Evolutionary conservation across 2,329 filamentous ascomycete genomes (phyloP), one percentile per base, ranked within the genome.

Genomic region (Aspergillus carbonarius): DNA sequence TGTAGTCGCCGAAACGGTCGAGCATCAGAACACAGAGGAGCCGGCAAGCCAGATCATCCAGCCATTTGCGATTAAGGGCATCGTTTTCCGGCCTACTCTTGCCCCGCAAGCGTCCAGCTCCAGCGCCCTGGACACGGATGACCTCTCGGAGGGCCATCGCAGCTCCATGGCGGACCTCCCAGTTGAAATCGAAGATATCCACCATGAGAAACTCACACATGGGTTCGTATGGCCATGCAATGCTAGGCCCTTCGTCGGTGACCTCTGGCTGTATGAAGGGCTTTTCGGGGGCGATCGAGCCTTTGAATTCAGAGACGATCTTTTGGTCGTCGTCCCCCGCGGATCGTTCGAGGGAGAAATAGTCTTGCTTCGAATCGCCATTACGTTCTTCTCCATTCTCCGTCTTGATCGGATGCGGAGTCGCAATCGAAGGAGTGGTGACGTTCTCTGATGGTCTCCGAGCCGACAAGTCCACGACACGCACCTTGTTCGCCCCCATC

Each of bases 1-100:
- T 95, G 78, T 97, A 99, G 72, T 99, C 95, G 57, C 93, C 96
- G 71, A 99, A 99, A 54, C 93, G 88, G 77, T 99, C 95, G 15
- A 99, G 86, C 88, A 99, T 97, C 68, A 99, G 88, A 54, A 99
- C 93, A 72, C 91, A 96, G 74, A 93, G 93, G 50, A 99, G 84
- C 25, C 95, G 90, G 69, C 93, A 97, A n/a, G 93, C 92, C 53
- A 99, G 82, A 70, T 99, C 93, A 70, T 98, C 91, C 18, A 99
- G 84, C 92, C 92, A 99, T 71, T 82, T 84, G 61, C 88, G 85
- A 68, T 98, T 99, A 46, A 91, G 81, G 1, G 76, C 72, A 68
- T 96, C 86, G 70, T 99, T 99, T 68, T 96, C 88, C 27, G 77
- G 70, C 63, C 86, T 85, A 9, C 83, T 83, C 72, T 89, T 93